phyloP scores from a whole-genome alignment of 2,329 filamentous ascomycete species.

The Penicillium sp. region DNA sequence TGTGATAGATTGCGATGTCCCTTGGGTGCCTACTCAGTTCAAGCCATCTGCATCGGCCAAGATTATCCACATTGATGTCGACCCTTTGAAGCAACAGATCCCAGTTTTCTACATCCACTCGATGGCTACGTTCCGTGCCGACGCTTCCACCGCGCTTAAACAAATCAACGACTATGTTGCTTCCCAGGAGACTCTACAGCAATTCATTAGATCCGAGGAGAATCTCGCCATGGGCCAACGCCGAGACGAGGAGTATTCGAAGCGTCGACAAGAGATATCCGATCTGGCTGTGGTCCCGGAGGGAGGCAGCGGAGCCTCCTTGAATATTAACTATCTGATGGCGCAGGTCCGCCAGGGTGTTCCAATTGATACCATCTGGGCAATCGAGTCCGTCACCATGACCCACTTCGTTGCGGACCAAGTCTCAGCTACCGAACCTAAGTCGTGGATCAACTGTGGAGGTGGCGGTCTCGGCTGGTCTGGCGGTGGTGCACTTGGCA shows the following conservation, averaged over 20 bases:
- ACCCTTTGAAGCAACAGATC: conserved; percentile 70
- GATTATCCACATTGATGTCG: conserved; percentile 64
- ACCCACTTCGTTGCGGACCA: conserved; percentile 67
- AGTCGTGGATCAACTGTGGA: conserved; percentile 77
- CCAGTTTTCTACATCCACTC: conserved; percentile 70
- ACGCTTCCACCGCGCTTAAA: conserved; percentile 61
- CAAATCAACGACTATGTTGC: conserved; percentile 66
- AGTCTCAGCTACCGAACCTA: conserved; percentile 63
- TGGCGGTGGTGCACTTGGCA: conserved; percentile 70
- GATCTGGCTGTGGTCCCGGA: conserved; percentile 52
- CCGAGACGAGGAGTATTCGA: conserved; percentile 57
- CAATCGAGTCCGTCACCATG: conserved; percentile 75
- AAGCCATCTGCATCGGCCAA: conserved; percentile 55
- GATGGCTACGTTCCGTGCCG: conserved; percentile 63
- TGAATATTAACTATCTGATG: conserved; percentile 59
- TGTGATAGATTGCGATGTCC: conserved; percentile 84
- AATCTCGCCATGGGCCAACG: conserved; percentile 50
- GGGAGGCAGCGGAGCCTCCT: conserved; percentile 56
- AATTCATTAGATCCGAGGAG: conserved; percentile 41
- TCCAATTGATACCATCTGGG: conserved; percentile 68
- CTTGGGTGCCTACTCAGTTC: conserved; percentile 82
- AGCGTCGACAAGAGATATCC: conserved; percentile 60
- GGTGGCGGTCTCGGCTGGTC: conserved; percentile 79
- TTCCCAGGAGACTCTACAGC: conserved; percentile 42
- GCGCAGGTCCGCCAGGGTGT: conserved; percentile 55